Base-by-base conservation (phyloP, 805 yeast species). In the Candida boleticola region DNA sequence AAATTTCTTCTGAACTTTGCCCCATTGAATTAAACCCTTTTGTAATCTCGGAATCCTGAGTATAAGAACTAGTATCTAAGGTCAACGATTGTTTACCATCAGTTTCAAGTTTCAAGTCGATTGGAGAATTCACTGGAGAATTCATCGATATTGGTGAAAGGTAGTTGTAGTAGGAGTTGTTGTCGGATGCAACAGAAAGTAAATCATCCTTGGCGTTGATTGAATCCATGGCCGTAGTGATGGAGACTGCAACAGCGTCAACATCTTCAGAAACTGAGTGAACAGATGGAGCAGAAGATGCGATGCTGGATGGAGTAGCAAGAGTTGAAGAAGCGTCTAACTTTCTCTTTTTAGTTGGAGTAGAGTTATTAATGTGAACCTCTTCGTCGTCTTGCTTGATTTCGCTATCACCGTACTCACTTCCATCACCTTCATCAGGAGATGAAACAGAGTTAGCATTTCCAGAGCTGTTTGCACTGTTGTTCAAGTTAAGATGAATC, bases 1-100 rank as follows among this genome's bases (percentile, higher is more conserved):
- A 65, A 68, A 68, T 67, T 62, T 55, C 73, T 68, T 63, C 74
- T 59, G 74, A 68, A 68, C 67, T 66, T 65, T 68, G 73, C 73
- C 61, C 73, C 69, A 67, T 53, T 43, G 47, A 53, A 57, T 63
- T 71, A 54, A 50, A 51, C 36, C 45, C 48, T 44, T 42, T 48
- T 32, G 36, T 13, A 22, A 39, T 16, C 11, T 39, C 37, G 17
- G 22, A 22, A 16, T 32, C 34, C 27, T 33, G 33, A 16, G 26
- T 10, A 7, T 16, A 29, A 17, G 35, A 31, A 17, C 35, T 18
- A 11, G 46, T 40, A 32, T 46, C 48, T 25, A 46, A 46, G 37
- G 46, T 36, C 23, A 41, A 42, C 26, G 42, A 45, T 6, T 45
- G 44, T 14, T 18, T 11, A 19, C 20, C 35, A 11, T 44, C 46